Percentiles rank a stretch among this genome's conserved stretches.
Conservation (phyloP, 345 rosid species). For the Hibiscus tridactylites region DNA sequence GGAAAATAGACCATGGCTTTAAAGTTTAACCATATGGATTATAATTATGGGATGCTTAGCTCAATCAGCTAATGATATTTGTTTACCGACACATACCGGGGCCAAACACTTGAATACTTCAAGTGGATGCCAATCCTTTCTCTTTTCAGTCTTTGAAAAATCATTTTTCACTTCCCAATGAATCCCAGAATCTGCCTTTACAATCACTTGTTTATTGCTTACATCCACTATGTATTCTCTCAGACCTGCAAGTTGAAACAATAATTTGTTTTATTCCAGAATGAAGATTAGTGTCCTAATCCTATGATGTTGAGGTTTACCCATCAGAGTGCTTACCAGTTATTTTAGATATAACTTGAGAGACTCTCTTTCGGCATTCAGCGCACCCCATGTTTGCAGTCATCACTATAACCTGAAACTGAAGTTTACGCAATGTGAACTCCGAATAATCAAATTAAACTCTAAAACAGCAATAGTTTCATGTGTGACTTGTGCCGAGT, state of each 20-base stretch:
- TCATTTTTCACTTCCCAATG: neutral
- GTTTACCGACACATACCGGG: constrained; percentile 9
- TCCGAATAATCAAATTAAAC: neutral
- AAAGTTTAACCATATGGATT: neutral
- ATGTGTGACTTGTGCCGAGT: neutral
- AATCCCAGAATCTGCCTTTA: constrained; percentile 30
- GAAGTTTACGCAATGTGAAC: neutral
- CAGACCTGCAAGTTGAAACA: constrained; percentile 23
- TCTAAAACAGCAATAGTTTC: neutral
- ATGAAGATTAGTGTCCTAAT: neutral
- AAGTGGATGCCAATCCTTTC: neutral
- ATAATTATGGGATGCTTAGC: neutral
- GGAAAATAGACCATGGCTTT: neutral
- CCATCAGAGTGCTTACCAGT: constrained; percentile 20
- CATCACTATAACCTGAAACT: constrained; percentile 52
- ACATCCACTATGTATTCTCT: constrained; percentile 39
- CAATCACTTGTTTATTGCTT: constrained; percentile 26
- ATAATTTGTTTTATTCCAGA: neutral
- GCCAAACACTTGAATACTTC: constrained; percentile 8
- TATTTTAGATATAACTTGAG: constrained; percentile 28
- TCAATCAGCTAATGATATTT: neutral
- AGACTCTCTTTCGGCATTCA: constrained; percentile 28
- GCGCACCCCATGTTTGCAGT: constrained; percentile 41
- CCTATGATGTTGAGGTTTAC: neutral
- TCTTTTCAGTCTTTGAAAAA: neutral